These are phyloP conservation scores for Beauveria pseudobassiana DNA, from an alignment of 2,329 filamentous ascomycete species.

Conservation along the genomic window DNA sequence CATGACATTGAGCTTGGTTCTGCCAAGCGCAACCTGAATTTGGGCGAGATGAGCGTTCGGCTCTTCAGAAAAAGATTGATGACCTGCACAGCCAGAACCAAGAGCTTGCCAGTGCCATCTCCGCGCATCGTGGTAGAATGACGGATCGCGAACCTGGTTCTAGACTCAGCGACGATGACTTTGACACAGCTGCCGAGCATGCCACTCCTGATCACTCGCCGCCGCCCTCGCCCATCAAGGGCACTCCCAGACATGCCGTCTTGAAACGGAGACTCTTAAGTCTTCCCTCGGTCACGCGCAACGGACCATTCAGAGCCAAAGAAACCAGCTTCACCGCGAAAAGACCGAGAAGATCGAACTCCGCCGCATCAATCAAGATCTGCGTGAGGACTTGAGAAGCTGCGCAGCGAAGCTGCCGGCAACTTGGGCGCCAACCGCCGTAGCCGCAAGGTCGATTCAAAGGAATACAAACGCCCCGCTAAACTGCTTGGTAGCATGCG, in stretches of 20 bases:
- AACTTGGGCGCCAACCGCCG: constrained; percentile 43
- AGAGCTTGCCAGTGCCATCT: constrained; percentile 78
- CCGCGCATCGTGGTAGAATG: constrained; percentile 60
- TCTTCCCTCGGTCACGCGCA: constrained; percentile 92
- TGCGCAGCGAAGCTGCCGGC: constrained; percentile 45
- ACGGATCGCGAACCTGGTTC: constrained; percentile 57
- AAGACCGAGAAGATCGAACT: constrained; percentile 98
- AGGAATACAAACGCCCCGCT: constrained; percentile 71
- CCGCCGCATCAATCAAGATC: constrained; percentile 89
- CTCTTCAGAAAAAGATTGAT: constrained; percentile 77
- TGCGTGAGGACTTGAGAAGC: constrained; percentile 78
- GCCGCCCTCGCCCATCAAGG: constrained; percentile 82
- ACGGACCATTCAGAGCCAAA: constrained; percentile 90
- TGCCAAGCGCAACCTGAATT: constrained; percentile 70
- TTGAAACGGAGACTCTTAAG: constrained; percentile 92
- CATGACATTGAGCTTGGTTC: constrained; percentile 84
- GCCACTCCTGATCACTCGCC: constrained; percentile 84
- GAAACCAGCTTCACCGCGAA: constrained; percentile 90
- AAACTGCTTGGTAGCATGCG: constrained; percentile 71
- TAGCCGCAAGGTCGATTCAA: constrained; percentile 56
- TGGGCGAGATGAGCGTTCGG: constrained; percentile 72
- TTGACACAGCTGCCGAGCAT: constrained; percentile 59
- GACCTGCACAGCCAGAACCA: constrained; percentile 85
- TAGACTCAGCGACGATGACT: constrained; percentile 53
- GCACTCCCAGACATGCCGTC: constrained; percentile 80